Evolutionary conservation across 1,284 basidiomycete species (phyloP).

Genomic region (Rhodotorula sp.): DNA sequence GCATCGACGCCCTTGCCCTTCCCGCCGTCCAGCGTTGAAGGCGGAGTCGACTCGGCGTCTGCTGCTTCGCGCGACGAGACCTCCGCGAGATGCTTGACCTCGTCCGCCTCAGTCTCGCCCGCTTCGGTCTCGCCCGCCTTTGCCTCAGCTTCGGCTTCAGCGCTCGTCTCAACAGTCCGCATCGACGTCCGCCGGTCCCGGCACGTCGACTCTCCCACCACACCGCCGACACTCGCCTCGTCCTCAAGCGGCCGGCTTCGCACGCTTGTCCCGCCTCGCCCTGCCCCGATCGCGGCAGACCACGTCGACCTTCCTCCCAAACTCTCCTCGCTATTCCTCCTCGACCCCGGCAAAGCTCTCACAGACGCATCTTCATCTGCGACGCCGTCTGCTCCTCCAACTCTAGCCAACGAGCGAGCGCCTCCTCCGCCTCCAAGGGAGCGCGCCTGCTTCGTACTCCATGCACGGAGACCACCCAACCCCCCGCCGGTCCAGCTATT

Average conservation of each 20-base stretch:
- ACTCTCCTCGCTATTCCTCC: slow-evolving; percentile 35
- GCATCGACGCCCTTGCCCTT: slow-evolving; percentile 15
- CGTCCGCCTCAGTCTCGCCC: not conserved
- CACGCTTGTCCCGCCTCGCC: not conserved
- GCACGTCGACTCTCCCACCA: too few relatives aligned
- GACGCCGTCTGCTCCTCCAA: not conserved
- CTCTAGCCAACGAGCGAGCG: not conserved
- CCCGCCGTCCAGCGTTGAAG: not conserved
- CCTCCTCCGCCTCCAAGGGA: slow-evolving; percentile 8
- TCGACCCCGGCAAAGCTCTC: slow-evolving; percentile 25
- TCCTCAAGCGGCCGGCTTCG: not conserved
- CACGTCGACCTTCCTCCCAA: slow-evolving; percentile 33
- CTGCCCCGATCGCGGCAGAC: not conserved
- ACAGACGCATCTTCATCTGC: slow-evolving; percentile 41
- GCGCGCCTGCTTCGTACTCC: slow-evolving; percentile 12
- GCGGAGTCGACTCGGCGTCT: slow-evolving; percentile 5
- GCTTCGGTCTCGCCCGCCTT: not conserved
- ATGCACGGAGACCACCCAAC: slow-evolving; percentile 16
- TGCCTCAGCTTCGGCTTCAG: not conserved
- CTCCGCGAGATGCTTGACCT: not conserved
- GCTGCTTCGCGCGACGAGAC: not conserved
- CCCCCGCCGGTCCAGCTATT: slow-evolving; percentile 14
- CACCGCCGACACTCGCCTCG: not conserved
- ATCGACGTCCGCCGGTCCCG: not conserved
- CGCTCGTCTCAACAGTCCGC: slow-evolving; percentile 3